Base-by-base conservation (phyloP, 108 stramenopile genomes). In the Parmales sp. region DNA sequence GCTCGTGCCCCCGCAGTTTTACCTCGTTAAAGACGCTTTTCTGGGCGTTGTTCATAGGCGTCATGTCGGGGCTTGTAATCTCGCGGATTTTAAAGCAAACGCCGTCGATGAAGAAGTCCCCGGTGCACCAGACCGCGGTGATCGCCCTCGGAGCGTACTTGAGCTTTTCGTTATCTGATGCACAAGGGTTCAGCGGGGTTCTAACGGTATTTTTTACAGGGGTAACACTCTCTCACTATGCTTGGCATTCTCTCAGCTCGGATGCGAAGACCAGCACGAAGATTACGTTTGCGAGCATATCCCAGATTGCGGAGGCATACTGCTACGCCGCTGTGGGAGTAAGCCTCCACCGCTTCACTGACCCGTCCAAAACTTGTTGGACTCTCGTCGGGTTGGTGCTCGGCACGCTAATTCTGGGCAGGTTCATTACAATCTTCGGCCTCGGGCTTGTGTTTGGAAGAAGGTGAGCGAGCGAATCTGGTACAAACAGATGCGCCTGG, bases 161-260 rank as follows among this genome's bases (percentile, higher is more conserved):
- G 8, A 67, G 71, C 37, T 80, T 39, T 45, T 67, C 65, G 28
- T 11, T 80, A n/a, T 72, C 74, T 34, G 76, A 80, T 37, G 69
- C 73, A 5, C 50, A 78, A 11, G 69, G 72, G 9, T 34, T 75
- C 23, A 70, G 63, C 13, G 79, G 79, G 2, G 72, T 80, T 11
- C 37, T 80, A 7, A 68, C 79, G 20, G 76, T 80, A 9, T 80
- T 80, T 66, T 71, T 80, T 26, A 72, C 71, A 37, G 76, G 77
- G 11, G 26, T 80, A 16, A 77, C 73, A 16, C 37, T 80, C 2
- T 51, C 73, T 26, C 79, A 80, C 70, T 80, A 78, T 39, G 76
- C 79, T 6, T 80, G 76, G 76, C 77, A 80, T 51, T 72, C 65
- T 19, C 70, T 80, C 8, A 46, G 69, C 11, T 18, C 37, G 11